Conservation (phyloP, 2,329 filamentous ascomycete genomes). For the Cladobotryum mycophilum region DNA sequence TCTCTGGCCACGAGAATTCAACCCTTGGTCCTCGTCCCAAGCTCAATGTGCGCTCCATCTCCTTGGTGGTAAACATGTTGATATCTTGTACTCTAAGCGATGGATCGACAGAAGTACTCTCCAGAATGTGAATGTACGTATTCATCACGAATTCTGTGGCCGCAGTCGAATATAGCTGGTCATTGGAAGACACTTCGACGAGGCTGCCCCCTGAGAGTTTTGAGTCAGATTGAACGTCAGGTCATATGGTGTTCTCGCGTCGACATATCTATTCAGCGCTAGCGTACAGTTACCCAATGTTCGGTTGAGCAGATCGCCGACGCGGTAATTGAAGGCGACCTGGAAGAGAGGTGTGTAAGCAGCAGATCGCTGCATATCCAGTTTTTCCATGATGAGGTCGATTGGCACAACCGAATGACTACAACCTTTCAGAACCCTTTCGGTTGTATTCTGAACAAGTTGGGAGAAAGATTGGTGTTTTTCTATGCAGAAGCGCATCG, state of each 20-base stretch:
- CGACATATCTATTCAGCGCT: constrained; percentile 15
- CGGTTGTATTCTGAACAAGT: constrained; percentile 17
- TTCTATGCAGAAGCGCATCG: constrained; percentile 29
- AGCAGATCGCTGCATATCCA: constrained; percentile 34
- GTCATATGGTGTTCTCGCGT: too few relatives aligned
- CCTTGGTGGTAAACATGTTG: too few relatives aligned
- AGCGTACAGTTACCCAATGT: constrained; percentile 17
- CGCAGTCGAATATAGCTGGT: too few relatives aligned
- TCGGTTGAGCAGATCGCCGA: constrained; percentile 21
- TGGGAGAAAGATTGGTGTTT: constrained; percentile 19
- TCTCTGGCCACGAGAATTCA: not conserved
- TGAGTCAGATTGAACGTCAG: too few relatives aligned
- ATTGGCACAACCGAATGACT: constrained; percentile 38
- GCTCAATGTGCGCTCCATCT: constrained; percentile 7
- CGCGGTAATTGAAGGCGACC: constrained; percentile 40
- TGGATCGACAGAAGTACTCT: too few relatives aligned
- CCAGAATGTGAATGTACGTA: too few relatives aligned
- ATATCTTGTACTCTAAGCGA: too few relatives aligned
- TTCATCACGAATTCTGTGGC: too few relatives aligned
- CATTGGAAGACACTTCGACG: too few relatives aligned
- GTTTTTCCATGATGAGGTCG: constrained; percentile 36
- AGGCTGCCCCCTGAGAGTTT: too few relatives aligned
- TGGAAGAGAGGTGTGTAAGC: constrained; percentile 41
- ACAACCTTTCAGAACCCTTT: constrained; percentile 23
- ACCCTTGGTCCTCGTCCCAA: too few relatives aligned